Percentiles rank a stretch among this genome's conserved stretches.
phyloP scores from a whole-genome alignment of 2,329 filamentous ascomycete genomes.

The Neofusicoccum parvum region DNA sequence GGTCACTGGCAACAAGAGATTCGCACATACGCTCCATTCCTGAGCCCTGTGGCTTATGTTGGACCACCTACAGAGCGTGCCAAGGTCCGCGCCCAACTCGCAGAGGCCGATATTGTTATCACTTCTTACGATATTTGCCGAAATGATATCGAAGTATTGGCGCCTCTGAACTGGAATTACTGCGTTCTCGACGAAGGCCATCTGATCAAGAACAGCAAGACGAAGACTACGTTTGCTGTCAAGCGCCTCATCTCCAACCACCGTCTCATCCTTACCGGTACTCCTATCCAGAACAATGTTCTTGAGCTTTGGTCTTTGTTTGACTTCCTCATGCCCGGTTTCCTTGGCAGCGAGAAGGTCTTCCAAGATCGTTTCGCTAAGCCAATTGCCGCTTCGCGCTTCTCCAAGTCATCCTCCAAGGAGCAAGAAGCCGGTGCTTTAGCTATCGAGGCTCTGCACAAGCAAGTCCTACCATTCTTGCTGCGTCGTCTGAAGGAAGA shows the following conservation, averaged over 20 bases:
- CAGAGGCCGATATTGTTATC: conserved; percentile 85
- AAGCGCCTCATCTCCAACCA: conserved; percentile 91
- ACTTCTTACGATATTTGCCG: conserved; percentile 98
- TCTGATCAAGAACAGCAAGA: conserved; percentile 97
- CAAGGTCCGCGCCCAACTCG: conserved; percentile 68
- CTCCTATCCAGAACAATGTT: conserved; percentile 97
- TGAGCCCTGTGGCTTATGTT: conserved; percentile 86
- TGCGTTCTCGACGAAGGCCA: conserved; percentile 96
- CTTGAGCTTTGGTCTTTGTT: conserved; percentile 97
- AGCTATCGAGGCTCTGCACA: conserved; percentile 97
- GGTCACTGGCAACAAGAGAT: conserved; percentile 99
- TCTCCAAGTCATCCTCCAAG: conserved; percentile 95
- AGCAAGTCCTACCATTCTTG: conserved; percentile 95
- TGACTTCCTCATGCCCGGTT: conserved; percentile 98
- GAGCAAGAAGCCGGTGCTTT: conserved; percentile 96
- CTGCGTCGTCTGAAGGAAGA: conserved; percentile 96
- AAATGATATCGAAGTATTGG: conserved; percentile 86
- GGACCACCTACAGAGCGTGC: conserved; percentile 81
- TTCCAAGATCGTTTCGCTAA: conserved; percentile 94
- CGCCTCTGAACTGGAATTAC: conserved; percentile 91
- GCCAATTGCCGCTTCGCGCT: conserved; percentile 90
- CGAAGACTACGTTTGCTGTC: conserved; percentile 91
- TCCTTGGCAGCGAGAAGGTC: conserved; percentile 94
- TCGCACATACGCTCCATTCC: conserved; percentile 91
- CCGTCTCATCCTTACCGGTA: conserved; percentile 92